Evolutionary conservation across 169 alveolate genomes (phyloP), one percentile per base, ranked within the genome.

Genomic region (Ichthyophthirius multifiliis): DNA sequence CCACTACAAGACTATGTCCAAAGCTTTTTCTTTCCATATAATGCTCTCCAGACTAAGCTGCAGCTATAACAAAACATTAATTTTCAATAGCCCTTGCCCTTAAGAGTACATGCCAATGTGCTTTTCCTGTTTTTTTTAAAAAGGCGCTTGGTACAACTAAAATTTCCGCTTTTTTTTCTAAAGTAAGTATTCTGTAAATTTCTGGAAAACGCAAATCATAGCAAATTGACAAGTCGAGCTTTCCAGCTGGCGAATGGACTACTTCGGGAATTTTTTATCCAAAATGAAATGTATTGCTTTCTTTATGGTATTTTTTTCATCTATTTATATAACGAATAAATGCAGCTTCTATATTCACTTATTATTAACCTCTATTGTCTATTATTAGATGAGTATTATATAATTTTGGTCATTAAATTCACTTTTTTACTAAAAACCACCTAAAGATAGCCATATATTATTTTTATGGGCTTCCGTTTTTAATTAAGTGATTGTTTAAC

Each of bases 131-230:
- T 10, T 83, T 84, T 74, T 80, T 84, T 27, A 79, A 75, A 65
- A 90, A 90, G 18, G 93, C 93, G 55, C 89, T 84, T 3, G 95
- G 90, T 16, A 82, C 88, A 43, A 82, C n/a, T 34, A 90, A 64
- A 15, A 90, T 77, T 73, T 90, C 78, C 35, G 93, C 93, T 10
- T 92, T 55, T 10, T 55, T 90, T 74, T 75, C 35, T 12, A 46
- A 41, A 6, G 84, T 82, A 43, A 84, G 44, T 6, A 62, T 67
- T 79, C 95, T 76, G 55, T 76, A 90, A 55, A 90, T 46, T 62
- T 90, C 95, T 65, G 95, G 95, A 71, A 84, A 90, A 35, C 95
- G 48, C 34, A 90, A 43, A 76, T 90, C 95, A 73, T 87, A 84
- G 41, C 92, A 90, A 12, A 90, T 85, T 23, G 89, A 55, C 7